A percentile compares a stretch with the other conserved stretches of the same genome.
phyloP scores from a whole-genome alignment of 805 yeast species.

The Lipomyces anomalus region DNA sequence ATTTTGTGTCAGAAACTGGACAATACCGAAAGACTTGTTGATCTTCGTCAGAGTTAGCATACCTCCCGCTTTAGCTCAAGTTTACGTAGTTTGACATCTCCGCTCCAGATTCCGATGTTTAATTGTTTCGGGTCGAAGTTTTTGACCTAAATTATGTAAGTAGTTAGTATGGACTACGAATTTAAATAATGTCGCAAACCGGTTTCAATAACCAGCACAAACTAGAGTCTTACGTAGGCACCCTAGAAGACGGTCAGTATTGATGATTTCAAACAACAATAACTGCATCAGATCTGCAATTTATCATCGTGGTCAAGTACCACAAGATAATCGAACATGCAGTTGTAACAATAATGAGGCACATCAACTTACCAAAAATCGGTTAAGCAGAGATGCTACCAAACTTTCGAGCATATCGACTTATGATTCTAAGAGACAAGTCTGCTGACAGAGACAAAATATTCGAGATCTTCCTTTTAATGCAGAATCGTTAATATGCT shows the following conservation, averaged over 20 bases:
- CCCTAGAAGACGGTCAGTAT: constrained; percentile 26
- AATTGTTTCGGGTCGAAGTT: constrained; percentile 93
- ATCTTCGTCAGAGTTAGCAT: constrained; percentile 8
- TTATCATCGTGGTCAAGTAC: background rate
- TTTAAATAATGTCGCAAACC: background rate
- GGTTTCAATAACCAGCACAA: background rate
- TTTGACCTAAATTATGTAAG: constrained; percentile 55
- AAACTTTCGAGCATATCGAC: constrained; percentile 39
- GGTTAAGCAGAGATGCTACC: constrained; percentile 40
- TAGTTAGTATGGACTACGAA: background rate
- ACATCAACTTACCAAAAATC: constrained; percentile 33
- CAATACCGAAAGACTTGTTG: background rate
- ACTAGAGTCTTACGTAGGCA: constrained; percentile 29
- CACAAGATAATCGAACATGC: background rate
- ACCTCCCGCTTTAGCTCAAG: constrained; percentile 73
- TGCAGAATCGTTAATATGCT: too few relatives aligned
- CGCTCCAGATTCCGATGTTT: constrained; percentile 95
- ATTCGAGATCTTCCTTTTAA: too few relatives aligned
- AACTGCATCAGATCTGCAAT: background rate
- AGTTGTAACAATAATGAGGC: constrained; percentile 1
- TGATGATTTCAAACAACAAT: background rate
- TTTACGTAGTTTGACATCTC: constrained; percentile 82
- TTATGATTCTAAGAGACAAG: too few relatives aligned
- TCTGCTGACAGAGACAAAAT: too few relatives aligned
- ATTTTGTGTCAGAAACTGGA: background rate